Base-by-base conservation (phyloP, 2,329 filamentous ascomycete genomes). In the Xylaria multiplex region DNA sequence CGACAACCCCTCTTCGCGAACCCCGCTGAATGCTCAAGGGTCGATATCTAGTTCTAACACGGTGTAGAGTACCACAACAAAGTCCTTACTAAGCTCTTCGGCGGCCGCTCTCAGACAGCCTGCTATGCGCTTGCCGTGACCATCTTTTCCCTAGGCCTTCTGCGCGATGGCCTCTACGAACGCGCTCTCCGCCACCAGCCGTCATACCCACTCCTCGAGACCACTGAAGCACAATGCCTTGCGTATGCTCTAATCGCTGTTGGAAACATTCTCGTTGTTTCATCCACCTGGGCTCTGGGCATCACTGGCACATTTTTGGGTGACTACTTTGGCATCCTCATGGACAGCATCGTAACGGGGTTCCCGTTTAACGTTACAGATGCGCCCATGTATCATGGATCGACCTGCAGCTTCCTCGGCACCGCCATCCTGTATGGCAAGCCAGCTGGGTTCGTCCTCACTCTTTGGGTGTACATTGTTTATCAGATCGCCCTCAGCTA, bases 281-380 rank as follows among this genome's bases (percentile, higher is more conserved):
- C 91, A 40, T 96, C 92, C 67, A 98, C 97, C 81, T 97, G 90
- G 89, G 91, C 90, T 40, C 88, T 99, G 46, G 96, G 96, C 64
- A 88, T 99, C 75, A 97, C 93, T 0, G 96, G 96, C 69, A 99
- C 96, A 43, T 99, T 97, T 78, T 85, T 99, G 42, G 96, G 96
- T 73, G 96, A 99, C 83, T 99, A 99, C 85, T 99, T 98, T 78
- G 96, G 96, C 73, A 97, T 98, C 78, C 85, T 99, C 71, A 97
- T 97, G 93, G 95, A 98, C 77, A 83, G 91, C 72, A 95, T 95
- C 75, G 94, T 99, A 59, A 97, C 93, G 13, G 91, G 92, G 14
- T 99, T 99, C 78, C 96, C 96, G 2, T 99, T 99, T 86, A 98
- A 92, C 80, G 86, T 98, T 67, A 94, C 91, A 61, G 88, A 89